Conservation (phyloP, 257 asterid species). For the Solanum virginianum region DNA sequence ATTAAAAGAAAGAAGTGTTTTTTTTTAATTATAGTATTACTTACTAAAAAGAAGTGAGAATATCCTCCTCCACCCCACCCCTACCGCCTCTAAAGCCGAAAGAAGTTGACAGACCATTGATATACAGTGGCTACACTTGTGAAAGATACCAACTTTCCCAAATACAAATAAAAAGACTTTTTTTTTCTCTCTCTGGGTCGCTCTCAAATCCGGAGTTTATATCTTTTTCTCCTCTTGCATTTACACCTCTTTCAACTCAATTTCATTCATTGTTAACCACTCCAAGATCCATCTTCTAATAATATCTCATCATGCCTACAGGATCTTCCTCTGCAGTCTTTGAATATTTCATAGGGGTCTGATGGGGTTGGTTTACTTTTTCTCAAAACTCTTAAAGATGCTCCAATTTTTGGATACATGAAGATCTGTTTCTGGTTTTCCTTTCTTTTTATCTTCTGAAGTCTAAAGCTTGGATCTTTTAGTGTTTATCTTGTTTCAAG, state of each 20-base stretch:
- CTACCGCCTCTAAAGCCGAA: not conserved
- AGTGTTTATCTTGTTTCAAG: not conserved
- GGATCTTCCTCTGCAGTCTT: not conserved
- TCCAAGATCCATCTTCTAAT: not conserved
- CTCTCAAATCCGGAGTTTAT: not conserved
- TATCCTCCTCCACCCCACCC: not conserved
- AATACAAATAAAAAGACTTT: conserved; percentile 1
- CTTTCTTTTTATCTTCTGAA: conserved; percentile 3
- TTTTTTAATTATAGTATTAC: no score
- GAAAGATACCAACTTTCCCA: not conserved
- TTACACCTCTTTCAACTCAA: not conserved
- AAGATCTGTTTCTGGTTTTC: conserved; percentile 11
- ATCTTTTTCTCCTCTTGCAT: not conserved
- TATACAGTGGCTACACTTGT: not conserved
- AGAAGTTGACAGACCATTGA: not conserved
- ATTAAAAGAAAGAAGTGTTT: no score
- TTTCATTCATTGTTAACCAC: conserved; percentile 2
- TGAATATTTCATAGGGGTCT: not conserved
- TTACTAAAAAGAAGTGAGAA: not conserved
- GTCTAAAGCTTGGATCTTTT: conserved; percentile 21
- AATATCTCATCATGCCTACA: not conserved
- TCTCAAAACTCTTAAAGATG: not conserved
- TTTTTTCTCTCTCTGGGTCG: not conserved
- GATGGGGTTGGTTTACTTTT: not conserved
- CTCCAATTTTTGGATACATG: not conserved